A percentile compares a stretch with the other conserved stretches of the same genome.
These are phyloP conservation scores for Vaccinium corymbosum DNA, from an alignment of 148 eudicot species.

Conservation along the genomic window DNA sequence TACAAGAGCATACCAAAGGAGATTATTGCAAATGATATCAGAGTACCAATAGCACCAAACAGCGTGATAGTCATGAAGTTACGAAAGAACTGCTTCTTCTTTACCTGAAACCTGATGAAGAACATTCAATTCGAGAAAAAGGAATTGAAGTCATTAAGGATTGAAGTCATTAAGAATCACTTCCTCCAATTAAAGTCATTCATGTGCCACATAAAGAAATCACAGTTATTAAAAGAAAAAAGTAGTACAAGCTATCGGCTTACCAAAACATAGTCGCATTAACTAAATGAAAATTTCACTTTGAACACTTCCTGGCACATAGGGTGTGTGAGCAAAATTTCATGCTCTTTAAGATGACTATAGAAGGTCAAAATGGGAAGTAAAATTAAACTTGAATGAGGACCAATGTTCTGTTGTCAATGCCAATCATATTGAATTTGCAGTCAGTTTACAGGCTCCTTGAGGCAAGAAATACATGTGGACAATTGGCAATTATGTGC, in stretches of 20 bases:
- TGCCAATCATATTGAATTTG: neutral
- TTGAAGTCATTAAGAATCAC: neutral
- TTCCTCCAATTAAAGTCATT: conserved; percentile 3
- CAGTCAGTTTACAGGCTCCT: neutral
- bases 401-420: neutral
- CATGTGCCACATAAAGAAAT: neutral
- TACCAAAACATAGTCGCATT: neutral
- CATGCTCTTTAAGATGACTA: neutral
- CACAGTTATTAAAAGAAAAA: neutral
- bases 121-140: conserved; percentile 13
- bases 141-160: neutral
- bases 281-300: neutral
- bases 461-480: neutral
- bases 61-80: conserved; percentile 68
- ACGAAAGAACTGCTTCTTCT: conserved; percentile 80
- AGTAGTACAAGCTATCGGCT: no score
- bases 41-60: conserved; percentile 73
- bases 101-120: conserved; percentile 71
- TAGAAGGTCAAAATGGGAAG: neutral
- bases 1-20: conserved; percentile 49
- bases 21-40: conserved; percentile 72
- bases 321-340: neutral
- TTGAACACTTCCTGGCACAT: neutral
- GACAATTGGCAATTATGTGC: neutral
- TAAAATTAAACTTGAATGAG: neutral